Evolutionary conservation across 345 rosid species (phyloP).

Genomic region (Hibiscus tridactylites): DNA sequence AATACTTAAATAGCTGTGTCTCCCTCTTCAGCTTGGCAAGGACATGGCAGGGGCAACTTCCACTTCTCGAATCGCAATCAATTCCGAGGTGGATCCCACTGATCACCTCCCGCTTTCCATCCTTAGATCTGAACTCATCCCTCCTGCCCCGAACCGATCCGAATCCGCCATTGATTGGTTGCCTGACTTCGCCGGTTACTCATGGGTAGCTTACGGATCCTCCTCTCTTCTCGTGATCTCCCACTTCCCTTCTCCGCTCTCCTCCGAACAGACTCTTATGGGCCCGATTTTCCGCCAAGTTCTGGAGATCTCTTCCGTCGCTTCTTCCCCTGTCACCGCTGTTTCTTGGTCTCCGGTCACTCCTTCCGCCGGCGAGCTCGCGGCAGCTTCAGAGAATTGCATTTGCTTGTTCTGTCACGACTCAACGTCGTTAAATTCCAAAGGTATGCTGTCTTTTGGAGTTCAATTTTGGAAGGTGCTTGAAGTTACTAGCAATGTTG

Average conservation of each 20-base stretch:
- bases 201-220: constrained; percentile 94
- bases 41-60: constrained; percentile 1
- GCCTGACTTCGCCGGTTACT: constrained; percentile 72
- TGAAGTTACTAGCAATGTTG: neutral
- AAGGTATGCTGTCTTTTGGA: constrained; percentile 31
- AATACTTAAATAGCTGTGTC: neutral
- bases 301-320: constrained; percentile 47
- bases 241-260: constrained; percentile 83
- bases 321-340: constrained; percentile 40
- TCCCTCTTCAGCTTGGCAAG: neutral
- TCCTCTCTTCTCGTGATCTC: constrained; percentile 81
- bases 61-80: neutral
- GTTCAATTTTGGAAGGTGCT: neutral
- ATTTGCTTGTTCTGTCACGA: constrained; percentile 45
- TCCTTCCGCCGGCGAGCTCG: constrained; percentile 75
- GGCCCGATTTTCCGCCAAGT: constrained; percentile 77
- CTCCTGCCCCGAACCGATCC: constrained; percentile 64
- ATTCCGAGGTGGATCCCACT: neutral
- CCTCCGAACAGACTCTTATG: constrained; percentile 39
- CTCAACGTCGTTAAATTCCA: constrained; percentile 21
- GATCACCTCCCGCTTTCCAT: constrained; percentile 8
- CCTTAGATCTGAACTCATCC: constrained; percentile 51
- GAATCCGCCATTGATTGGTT: constrained; percentile 70
- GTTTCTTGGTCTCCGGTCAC: constrained; percentile 73
- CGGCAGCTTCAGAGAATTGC: constrained; percentile 56